Evolutionary conservation across 352 stramenopile species (phyloP).

Genomic region (Globisporangium paddicum): DNA sequence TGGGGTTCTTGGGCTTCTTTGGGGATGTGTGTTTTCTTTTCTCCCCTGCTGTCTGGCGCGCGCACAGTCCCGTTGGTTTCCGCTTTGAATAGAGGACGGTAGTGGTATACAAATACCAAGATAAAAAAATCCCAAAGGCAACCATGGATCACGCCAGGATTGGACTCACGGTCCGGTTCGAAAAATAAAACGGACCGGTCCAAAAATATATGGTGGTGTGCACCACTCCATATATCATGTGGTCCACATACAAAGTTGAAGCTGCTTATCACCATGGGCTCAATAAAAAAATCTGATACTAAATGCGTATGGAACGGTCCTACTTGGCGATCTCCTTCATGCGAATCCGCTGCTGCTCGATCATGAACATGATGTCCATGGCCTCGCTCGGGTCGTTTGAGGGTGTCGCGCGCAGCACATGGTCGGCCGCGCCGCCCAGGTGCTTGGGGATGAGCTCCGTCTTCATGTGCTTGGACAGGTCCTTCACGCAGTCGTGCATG

Average conservation of each 20-base stretch:
- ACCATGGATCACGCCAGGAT: not conserved
- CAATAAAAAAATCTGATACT: not conserved
- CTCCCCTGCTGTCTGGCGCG: not conserved
- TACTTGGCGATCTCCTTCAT: conserved; percentile 25
- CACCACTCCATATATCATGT: not conserved
- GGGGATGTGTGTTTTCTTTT: not conserved
- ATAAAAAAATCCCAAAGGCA: not conserved
- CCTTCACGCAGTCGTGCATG: conserved; percentile 46
- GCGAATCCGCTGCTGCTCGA: conserved; percentile 42
- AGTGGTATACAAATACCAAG: not conserved
- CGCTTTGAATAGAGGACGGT: not conserved
- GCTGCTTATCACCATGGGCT: not conserved
- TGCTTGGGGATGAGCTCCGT: conserved; percentile 47
- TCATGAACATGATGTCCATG: conserved; percentile 56
- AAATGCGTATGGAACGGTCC: not conserved
- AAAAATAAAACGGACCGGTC: not conserved
- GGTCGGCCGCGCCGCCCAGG: conserved; percentile 37
- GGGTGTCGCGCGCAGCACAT: conserved; percentile 26
- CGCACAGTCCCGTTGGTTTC: not conserved
- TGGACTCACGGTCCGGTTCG: not conserved
- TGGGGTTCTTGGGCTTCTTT: not conserved
- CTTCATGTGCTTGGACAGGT: conserved; percentile 58
- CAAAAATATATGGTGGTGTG: not conserved
- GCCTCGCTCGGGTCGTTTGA: conserved; percentile 15
- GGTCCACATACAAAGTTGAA: not conserved